These are phyloP conservation scores for Xylaria arbuscula DNA, from an alignment of 2,329 filamentous ascomycete species.

Conservation along the genomic window DNA sequence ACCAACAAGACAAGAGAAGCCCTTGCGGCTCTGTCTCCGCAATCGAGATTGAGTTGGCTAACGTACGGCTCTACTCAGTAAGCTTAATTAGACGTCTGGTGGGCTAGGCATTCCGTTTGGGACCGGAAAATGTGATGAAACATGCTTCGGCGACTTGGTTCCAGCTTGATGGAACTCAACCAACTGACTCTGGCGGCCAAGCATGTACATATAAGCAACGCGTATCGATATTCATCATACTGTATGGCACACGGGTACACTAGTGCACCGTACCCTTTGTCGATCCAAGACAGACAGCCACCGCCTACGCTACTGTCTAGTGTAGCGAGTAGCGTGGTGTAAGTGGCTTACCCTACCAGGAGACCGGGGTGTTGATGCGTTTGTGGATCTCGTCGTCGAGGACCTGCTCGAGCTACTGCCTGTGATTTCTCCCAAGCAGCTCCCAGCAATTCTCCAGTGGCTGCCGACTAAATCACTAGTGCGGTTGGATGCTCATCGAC, in stretches of 20 bases:
- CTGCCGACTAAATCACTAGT: conserved; percentile 17
- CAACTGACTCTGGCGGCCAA: neutral
- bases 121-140: neutral
- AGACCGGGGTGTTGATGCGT: conserved; percentile 24
- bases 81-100: conserved; percentile 3
- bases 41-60: neutral
- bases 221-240: neutral
- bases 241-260: neutral
- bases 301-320: too few relatives aligned
- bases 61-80: neutral
- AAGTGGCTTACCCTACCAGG: conserved; percentile 25
- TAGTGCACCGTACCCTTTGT: neutral
- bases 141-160: neutral
- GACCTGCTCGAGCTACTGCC: too few relatives aligned
- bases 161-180: neutral
- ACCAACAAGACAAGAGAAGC: neutral
- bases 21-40: conserved; percentile 13
- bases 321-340: too few relatives aligned
- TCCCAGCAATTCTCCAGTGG: conserved; percentile 30
- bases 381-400: conserved; percentile 20
- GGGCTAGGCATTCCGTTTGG: neutral
- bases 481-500: too few relatives aligned
- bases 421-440: neutral
- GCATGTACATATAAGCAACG: neutral
- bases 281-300: conserved; percentile 19